phyloP scores from a whole-genome alignment of 2,329 filamentous ascomycete genomes.

The Phoma sp. region DNA sequence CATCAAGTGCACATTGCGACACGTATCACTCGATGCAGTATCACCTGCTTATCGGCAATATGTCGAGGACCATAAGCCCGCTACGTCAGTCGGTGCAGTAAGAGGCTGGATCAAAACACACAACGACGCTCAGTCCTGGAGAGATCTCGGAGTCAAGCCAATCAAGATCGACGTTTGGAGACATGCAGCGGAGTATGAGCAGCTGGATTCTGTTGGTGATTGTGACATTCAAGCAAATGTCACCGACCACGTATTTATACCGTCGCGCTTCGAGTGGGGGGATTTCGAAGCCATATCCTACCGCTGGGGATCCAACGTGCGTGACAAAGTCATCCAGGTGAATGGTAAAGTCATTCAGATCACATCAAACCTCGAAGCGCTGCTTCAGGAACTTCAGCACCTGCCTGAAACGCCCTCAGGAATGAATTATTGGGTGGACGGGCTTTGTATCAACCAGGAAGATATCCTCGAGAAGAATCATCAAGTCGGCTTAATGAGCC shows the following conservation, averaged over 20 bases:
- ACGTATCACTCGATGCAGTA: background rate
- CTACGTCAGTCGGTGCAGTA: background rate
- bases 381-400: background rate
- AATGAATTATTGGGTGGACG: constrained; percentile 1
- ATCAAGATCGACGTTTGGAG: background rate
- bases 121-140: background rate
- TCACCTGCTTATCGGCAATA: background rate
- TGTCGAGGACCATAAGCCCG: background rate
- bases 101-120: background rate
- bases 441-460: constrained; percentile 1
- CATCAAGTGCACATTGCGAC: background rate
- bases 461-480: background rate
- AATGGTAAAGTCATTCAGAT: background rate
- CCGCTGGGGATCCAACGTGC: background rate
- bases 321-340: background rate
- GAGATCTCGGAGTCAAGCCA: background rate
- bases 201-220: too few species aligned
- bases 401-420: background rate
- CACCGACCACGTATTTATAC: background rate
- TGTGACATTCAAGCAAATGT: too few species aligned
- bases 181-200: background rate
- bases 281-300: background rate
- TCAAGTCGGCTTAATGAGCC: background rate
- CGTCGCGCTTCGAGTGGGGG: background rate
- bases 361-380: background rate